Base-by-base conservation (phyloP, 2,329 filamentous ascomycete species). In the Botryotinia narcissicola region DNA sequence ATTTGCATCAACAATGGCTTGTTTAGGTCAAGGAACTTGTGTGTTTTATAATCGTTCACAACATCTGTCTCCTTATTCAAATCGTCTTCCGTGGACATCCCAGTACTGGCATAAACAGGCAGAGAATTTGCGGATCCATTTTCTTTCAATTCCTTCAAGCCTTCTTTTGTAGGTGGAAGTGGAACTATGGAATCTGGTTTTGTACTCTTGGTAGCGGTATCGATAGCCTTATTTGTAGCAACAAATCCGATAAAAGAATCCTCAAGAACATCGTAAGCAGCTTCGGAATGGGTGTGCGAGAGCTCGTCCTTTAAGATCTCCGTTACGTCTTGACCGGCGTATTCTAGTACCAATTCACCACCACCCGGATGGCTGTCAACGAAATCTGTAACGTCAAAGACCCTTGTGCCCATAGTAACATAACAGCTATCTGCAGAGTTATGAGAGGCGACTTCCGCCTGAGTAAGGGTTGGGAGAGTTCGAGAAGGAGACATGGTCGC, bases 371-470 rank as follows among this genome's bases (percentile, higher is more conserved):
- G 96, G 77, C 94, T 91, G 70, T 94, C 90, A 75, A 98, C 83
- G 80, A 99, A 99, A 73, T 93, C 90, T 74, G 96, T 98, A 76
- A 99, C 88, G 85, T 99, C 95, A 87, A 94, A 99, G 78, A 99
- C 95, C 78, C 95, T 97, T 74, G 88, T 88, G 75, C 94, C 95
- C 72, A 98, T 87, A 4, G 93, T 96, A 78, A 99, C 95, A 86
- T 95, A 99, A 86, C 95, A 98, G 67, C 94, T 97, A 81, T 94
- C 89, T 68, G 85, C 85, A 64, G 89, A 91, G 82, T 93, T 95
- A 83, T 97, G 94, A 78, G 90, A 86, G 82, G 91, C 90, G 80
- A 99, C 90, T 82, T 99, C 93, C 77, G 91, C 89, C 78, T 87
- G 87, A 68, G 93, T 91, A 80, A 98, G 91, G 42, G 92, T 95